phyloP scores from a whole-genome alignment of 2,329 filamentous ascomycete genomes.

The Sarocladium oryzae region DNA sequence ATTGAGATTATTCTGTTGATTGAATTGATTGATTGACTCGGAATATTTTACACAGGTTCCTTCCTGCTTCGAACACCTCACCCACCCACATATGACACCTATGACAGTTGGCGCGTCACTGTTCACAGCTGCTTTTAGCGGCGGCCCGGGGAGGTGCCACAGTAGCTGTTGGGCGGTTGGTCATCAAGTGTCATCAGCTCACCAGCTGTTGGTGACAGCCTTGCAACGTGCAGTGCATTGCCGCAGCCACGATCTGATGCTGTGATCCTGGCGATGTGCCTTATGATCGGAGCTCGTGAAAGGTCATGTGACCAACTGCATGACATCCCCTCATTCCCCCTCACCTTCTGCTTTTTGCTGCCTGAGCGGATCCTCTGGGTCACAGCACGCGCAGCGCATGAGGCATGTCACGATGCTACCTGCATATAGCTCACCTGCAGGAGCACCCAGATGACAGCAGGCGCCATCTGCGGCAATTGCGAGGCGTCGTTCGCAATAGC shows the following conservation, averaged over 20 bases:
- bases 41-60: no score
- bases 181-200: neutral
- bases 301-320: constrained; percentile 3
- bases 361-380: neutral
- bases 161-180: no score
- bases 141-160: no score
- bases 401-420: no score
- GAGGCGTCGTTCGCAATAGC: neutral
- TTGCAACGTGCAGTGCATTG: neutral
- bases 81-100: no score
- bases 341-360: neutral
- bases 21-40: no score
- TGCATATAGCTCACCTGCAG: no score
- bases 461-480: neutral
- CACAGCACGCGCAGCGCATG: neutral
- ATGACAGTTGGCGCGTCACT: neutral
- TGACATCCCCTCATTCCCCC: neutral
- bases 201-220: neutral
- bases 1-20: no score
- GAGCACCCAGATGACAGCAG: neutral
- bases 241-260: neutral
- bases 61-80: no score
- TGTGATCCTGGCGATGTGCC: neutral
- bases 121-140: no score
- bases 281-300: constrained; percentile 3